Evolutionary conservation across 306 rosid species (phyloP).

Genomic region (Medicago lupulina): DNA sequence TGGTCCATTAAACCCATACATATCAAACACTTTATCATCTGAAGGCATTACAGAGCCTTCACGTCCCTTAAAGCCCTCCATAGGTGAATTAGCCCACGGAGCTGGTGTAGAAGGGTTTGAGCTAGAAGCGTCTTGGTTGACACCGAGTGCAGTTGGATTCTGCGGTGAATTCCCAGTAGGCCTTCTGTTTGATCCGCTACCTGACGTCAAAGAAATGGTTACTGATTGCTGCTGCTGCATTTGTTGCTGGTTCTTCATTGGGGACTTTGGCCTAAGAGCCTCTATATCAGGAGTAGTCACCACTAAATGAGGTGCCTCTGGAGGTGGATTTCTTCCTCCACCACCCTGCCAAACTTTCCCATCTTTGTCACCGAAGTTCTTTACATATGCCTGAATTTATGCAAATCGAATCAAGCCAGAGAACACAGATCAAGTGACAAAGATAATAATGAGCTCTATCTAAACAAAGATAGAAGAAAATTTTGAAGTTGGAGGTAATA

Average conservation of each 20-base stretch:
- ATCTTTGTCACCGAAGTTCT: slow-evolving; percentile 88
- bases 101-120: slow-evolving; percentile 76
- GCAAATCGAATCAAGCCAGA: slow-evolving; percentile 39
- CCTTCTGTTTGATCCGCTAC: slow-evolving; percentile 69
- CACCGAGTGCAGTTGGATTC: slow-evolving; percentile 50
- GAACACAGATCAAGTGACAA: neutral
- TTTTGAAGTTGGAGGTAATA: slow-evolving; percentile 18
- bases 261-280: slow-evolving; percentile 94
- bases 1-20: slow-evolving; percentile 73
- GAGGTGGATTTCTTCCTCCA: slow-evolving; percentile 97
- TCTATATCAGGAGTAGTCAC: slow-evolving; percentile 93
- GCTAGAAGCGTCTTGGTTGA: slow-evolving; percentile 67
- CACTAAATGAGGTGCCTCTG: slow-evolving; percentile 97
- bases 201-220: slow-evolving; percentile 67
- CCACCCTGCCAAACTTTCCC: slow-evolving; percentile 99
- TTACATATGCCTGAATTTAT: slow-evolving; percentile 69
- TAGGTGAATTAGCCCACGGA: slow-evolving; percentile 70
- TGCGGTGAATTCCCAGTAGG: slow-evolving; percentile 81
- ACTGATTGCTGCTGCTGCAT: slow-evolving; percentile 77
- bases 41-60: slow-evolving; percentile 70
- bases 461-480: slow-evolving; percentile 30
- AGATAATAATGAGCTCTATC: neutral
- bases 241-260: slow-evolving; percentile 99
- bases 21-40: slow-evolving; percentile 75
- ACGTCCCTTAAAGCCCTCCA: slow-evolving; percentile 84